Percentiles rank a stretch among this genome's conserved stretches.
Conservation (phyloP, 2,329 filamentous ascomycete species). For the Penicillium sp. region DNA sequence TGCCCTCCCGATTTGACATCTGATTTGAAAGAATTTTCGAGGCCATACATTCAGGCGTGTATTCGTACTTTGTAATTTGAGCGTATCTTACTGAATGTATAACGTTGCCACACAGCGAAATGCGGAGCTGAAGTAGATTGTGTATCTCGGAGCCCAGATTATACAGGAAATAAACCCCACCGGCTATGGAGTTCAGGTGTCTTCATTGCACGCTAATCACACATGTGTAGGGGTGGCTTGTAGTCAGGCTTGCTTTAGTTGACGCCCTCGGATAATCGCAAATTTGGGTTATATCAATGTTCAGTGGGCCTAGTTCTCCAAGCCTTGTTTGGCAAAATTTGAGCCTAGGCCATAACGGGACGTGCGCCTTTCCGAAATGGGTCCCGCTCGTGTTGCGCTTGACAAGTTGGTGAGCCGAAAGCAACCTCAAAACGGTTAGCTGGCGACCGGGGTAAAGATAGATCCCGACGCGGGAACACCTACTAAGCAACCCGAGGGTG, state of each 20-base stretch:
- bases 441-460: slow-evolving; percentile 4
- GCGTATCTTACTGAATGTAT: not conserved
- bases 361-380: not conserved
- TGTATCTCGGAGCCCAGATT: not conserved
- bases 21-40: not conserved
- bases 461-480: slow-evolving; percentile 1
- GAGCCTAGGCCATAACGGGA: not conserved
- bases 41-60: not conserved
- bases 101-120: not conserved
- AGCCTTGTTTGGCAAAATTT: not conserved
- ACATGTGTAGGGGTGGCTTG: not conserved
- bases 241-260: not conserved
- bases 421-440: no score
- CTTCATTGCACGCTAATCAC: not conserved
- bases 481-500: slow-evolving; percentile 8
- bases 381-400: no score
- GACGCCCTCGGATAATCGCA: not conserved
- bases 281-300: not conserved
- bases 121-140: not conserved
- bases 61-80: not conserved
- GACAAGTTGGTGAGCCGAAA: no score
- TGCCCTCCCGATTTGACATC: not conserved
- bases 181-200: not conserved
- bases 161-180: not conserved
- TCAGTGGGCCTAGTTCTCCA: not conserved